Evolutionary conservation across 2,329 filamentous ascomycete species (phyloP), one percentile per base, ranked within the genome.

Genomic region (Nigrospora osmanthi): DNA sequence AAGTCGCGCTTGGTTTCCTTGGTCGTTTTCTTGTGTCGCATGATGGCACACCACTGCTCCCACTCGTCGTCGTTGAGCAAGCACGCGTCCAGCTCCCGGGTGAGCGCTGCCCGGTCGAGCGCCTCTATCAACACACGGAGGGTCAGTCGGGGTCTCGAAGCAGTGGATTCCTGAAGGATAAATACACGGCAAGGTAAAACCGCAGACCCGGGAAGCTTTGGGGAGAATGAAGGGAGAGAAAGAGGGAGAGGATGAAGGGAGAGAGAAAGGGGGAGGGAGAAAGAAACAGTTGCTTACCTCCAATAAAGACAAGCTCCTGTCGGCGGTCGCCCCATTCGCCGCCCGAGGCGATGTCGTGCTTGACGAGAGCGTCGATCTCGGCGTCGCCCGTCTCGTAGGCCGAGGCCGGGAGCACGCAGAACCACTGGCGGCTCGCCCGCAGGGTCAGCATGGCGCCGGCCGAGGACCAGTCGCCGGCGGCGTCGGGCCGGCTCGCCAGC

Each of bases 271-370:
- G 19, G 19, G 19, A 6, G 19, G 23, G 23, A 7, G 23, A 7
- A 10, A 10, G 23, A 10, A 2, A 7, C 6, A 10, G 23, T 28
- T 28, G 23, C 23, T 10, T 28, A 28, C 23, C 23, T 0, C 84
- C 84, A 46, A 89, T 87, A 48, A 88, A 85, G 3, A 88, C 84
- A 7, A 88, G 58, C 58, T 88, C 84, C 57, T 88, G 83, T 2
- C 83, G 69, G 1, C 83, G 70, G 52, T 88, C 84, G 1, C 81
- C 83, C 81, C 82, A 87, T 47, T 78, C 71, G 0, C 76, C 77
- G 6, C 74, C 73, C 23, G 73, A 71, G 7, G 65, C 56, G 17
- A 78, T 70, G 51, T 78, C 73, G 45, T 74, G 68, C 36, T 63
- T 55, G 12, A 76, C 69, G 0, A 75, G 71, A 7, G 65, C 64